These are phyloP conservation scores for Cladosporium sphaerospermum DNA, from an alignment of 2,329 filamentous ascomycete species.

Conservation along the genomic window DNA sequence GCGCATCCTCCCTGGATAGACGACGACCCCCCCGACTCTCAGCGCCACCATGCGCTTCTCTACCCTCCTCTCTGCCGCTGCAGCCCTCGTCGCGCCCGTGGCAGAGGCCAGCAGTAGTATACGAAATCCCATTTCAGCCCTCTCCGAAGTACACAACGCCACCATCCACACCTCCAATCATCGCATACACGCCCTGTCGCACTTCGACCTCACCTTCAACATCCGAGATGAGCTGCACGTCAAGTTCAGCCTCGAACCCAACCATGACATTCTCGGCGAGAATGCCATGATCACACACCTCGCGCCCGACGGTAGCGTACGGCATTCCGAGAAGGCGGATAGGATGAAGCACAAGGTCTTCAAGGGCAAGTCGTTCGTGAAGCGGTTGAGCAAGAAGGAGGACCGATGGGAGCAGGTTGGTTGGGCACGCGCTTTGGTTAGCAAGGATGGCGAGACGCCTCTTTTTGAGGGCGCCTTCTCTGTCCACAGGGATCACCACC, in stretches of 20 bases:
- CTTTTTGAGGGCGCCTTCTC: constrained; percentile 88
- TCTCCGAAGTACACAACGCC: constrained; percentile 67
- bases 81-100: constrained; percentile 17
- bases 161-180: constrained; percentile 72
- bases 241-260: constrained; percentile 77
- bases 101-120: constrained; percentile 50
- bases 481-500: constrained; percentile 74
- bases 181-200: constrained; percentile 70
- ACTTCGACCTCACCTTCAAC: constrained; percentile 79
- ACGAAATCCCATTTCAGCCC: constrained; percentile 68
- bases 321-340: constrained; percentile 60
- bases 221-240: constrained; percentile 62
- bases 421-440: constrained; percentile 77
- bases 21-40: not conserved
- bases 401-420: constrained; percentile 73
- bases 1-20: constrained; percentile 1
- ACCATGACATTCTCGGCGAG: constrained; percentile 78
- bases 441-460: constrained; percentile 67
- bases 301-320: constrained; percentile 63
- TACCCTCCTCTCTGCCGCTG: constrained; percentile 16
- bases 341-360: constrained; percentile 74
- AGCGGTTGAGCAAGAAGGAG: constrained; percentile 43
- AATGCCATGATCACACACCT: constrained; percentile 70
- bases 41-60: constrained; percentile 17
- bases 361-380: constrained; percentile 70